These are phyloP conservation scores for Heritiera fomes DNA, from an alignment of 345 rosid species.

Conservation along the genomic window DNA sequence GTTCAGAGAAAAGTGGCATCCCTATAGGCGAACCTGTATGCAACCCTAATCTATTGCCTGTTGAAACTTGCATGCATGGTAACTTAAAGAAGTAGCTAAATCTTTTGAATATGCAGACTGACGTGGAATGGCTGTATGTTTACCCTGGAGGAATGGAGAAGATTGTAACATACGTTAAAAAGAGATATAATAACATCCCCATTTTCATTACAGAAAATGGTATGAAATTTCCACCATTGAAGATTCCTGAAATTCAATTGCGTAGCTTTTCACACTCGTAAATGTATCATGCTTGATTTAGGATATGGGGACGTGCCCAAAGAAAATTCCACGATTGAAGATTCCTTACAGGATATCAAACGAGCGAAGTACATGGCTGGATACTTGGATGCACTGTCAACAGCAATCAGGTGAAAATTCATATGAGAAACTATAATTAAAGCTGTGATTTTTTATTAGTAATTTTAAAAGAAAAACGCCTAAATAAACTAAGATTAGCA, in stretches of 20 bases:
- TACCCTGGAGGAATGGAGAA: conserved; percentile 58
- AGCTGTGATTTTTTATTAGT: too few species aligned
- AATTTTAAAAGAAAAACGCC: too few species aligned
- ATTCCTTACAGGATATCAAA: conserved; percentile 18
- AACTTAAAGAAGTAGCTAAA: too few species aligned
- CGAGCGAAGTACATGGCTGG: conserved; percentile 29
- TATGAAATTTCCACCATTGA: conserved; percentile 8
- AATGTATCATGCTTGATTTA: too few species aligned
- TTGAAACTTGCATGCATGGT: too few species aligned
- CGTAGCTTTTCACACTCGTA: too few species aligned
- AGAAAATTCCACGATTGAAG: too few species aligned
- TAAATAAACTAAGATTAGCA: too few species aligned
- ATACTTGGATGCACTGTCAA: conserved; percentile 26
- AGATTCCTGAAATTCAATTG: too few species aligned
- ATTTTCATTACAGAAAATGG: conserved; percentile 67
- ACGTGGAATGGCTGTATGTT: conserved; percentile 9
- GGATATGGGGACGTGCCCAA: too few species aligned
- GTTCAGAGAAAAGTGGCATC: conserved; percentile 43
- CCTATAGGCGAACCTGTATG: conserved; percentile 54
- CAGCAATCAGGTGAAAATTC: conserved; percentile 24
- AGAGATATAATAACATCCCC: conserved; percentile 49
- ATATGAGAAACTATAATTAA: too few species aligned
- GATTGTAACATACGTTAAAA: conserved; percentile 43
- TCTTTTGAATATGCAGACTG: too few species aligned
- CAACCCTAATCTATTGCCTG: neutral